Evolutionary conservation across 495 filamentous ascomycete species (phyloP), one percentile per base, ranked within the genome.

Genomic region (Talaromyces adpressus): DNA sequence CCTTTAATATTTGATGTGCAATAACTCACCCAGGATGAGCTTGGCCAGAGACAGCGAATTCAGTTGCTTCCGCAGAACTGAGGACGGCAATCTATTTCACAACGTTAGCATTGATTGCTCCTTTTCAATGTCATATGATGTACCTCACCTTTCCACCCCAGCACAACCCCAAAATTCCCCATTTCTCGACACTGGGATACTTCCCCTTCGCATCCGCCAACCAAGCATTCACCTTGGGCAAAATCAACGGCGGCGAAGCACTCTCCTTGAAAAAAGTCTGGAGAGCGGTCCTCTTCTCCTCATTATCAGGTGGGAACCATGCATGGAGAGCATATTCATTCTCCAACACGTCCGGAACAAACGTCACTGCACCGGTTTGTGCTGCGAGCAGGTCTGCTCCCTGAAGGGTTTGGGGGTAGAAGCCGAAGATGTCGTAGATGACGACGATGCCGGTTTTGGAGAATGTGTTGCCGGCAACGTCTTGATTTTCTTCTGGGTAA

Each of bases 371-470:
- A 45, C 74, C 69, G 4, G 77, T 63, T 11, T 71, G 67, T 0
- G 64, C 62, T 0, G 82, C 77, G 6, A 85, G 73, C 5, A 79
- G 69, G 62, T 86, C 83, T n/a, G 83, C 83, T 36, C 83, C 83
- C 66, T 84, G 81, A 0, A 82, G 64, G 6, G 81, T 84, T 62
- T 84, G 82, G 1, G 70, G 66, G 29, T 75, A 70, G 62, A 77
- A 69, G 52, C 83, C 83, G 66, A 86, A 86, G 67, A 84, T 72
- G 71, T 85, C 83, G 71, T 86, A 83, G 61, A 84, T 68, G 54
- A 77, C 69, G 1, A 86, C 68, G 32, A 86, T 66, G 57, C 69
- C 82, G 20, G 65, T 70, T 14, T 63, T 72, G 34, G 77, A 71
- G 20, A 66, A 63, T 2, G 60, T 4, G 9, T 74, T 69, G 22